These are phyloP conservation scores for Combretum micranthum DNA, from an alignment of 345 rosid species.

Conservation along the genomic window DNA sequence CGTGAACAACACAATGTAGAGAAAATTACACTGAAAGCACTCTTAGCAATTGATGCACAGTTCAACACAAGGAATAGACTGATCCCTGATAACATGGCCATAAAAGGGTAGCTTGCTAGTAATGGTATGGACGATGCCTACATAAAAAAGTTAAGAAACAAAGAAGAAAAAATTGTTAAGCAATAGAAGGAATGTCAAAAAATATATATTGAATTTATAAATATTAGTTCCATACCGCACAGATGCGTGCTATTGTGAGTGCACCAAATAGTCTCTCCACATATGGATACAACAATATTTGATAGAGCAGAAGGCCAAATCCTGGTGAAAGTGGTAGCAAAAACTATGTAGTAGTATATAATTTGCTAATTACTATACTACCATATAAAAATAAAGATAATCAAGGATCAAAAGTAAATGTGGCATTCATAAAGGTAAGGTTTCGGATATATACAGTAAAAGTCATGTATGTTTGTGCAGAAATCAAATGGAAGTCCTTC, in stretches of 20 bases:
- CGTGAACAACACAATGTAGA: background rate
- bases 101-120: constrained; percentile 53
- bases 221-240: constrained; percentile 43
- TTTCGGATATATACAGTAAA: no score
- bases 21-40: constrained; percentile 49
- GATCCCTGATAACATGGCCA: constrained; percentile 63
- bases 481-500: no score
- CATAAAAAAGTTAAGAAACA: constrained; percentile 9
- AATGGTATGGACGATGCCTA: constrained; percentile 53
- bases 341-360: constrained; percentile 1
- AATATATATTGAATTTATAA: background rate
- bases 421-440: no score
- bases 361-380: no score
- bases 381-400: background rate
- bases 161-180: background rate
- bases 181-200: background rate
- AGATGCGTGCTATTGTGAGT: constrained; percentile 36
- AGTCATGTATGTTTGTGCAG: no score
- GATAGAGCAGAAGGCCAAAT: constrained; percentile 69
- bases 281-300: constrained; percentile 52
- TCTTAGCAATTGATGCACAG: constrained; percentile 62
- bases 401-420: no score
- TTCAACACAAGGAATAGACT: constrained; percentile 41
- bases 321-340: constrained; percentile 33
- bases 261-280: constrained; percentile 70